Base-by-base conservation (phyloP, 495 filamentous ascomycete genomes). In the Chaetomium cochliodes region DNA sequence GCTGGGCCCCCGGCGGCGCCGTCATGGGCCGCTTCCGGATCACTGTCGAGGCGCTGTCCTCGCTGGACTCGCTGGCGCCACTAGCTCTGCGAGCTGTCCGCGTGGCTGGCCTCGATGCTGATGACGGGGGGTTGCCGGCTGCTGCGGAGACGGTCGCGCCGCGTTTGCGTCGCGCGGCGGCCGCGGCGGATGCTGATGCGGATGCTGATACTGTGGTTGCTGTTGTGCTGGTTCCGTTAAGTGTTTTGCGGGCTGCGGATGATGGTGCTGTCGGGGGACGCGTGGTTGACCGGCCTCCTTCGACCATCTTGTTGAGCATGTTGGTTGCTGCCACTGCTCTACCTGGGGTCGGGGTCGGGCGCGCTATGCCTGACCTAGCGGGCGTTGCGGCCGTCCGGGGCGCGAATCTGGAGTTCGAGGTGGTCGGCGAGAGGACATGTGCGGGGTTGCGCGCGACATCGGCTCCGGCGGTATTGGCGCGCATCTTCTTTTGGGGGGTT, bases 381-480 rank as follows among this genome's bases (percentile, higher is more conserved):
- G 62, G 62, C 2, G 55, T 64, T 15, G 51, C 51, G 30, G 20
- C n/a, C 2, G 68, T 67, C 37, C 73, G 73, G 6, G 76, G 87
- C 54, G 86, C 79, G 18, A 87, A 83, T 30, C 89, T 84, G 2
- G 89, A 90, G 72, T 96, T 94, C 28, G 86, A 85, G 0, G 91
- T 92, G 69, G 91, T 88, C 15, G 92, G 91, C 0, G 92, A 94
- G 15, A 94, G 83, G 26, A 93, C 84, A 75, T 78, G 86, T 72
- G 60, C 70, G 8, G 75, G 71, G 20, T 76, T 72, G 60, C 74
- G 63, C n/a, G 67, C 49, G 11, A 70, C 58, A 4, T 70, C 63
- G 3, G 64, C 22, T n/a, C 70, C 22, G 16, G 72, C 22, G 16
- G 72, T 61, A 18, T 67, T 57, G 37, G 69, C 72, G 20, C 76